Base-by-base conservation (phyloP, 2,329 filamentous ascomycete species). In the Lanzia echinophila region DNA sequence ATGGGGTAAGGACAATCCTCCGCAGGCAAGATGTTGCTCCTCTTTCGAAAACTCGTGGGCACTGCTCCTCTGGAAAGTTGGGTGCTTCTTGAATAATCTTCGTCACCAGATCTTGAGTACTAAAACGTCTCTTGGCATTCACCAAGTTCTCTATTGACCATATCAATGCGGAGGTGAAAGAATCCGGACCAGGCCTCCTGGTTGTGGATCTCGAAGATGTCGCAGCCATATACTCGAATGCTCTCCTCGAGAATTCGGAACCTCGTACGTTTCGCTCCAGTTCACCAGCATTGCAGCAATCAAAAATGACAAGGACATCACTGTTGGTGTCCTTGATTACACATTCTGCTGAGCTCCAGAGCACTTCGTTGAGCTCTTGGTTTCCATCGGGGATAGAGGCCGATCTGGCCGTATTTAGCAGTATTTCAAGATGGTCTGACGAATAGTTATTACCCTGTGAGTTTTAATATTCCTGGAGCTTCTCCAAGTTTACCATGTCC, bases 201-300 rank as follows among this genome's bases (percentile, higher is more conserved):
- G 57, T 62, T 2, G 53, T 54, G n/a, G 60, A 58, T 17, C 28
- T 51, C 41, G 28, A 42, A 5, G 34, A 46, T 33, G 47, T 41
- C 28, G 58, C 54, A 3, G 60, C 57, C 8, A 61, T 46, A 50
- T 58, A 59, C 39, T 61, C 58, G n/a, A 58, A 62, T 17, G 54
- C 48, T 42, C 58, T 56, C 20, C 11, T 24, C 11, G n/a, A 28
- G 12, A 46, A 38, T n/a, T n/a, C 44, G 17, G 24, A 17, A 5
- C 41, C 51, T 17, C 51, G 32, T 34, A 43, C 44, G 20, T 19
- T 19, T 3, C 20, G 49, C 15, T 45, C 32, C 20, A 62, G 47
- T 17, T 55, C 48, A 7, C 48, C 50, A 1, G 60, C 57, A 45
- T 60, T 45, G n/a, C 60, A 62, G 46, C 59, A 62, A 33, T 62